A percentile compares a stretch with the other conserved stretches of the same genome.
Conservation (phyloP, 2,329 filamentous ascomycete species). For the Stagonosporopsis cucurbitacearum region DNA sequence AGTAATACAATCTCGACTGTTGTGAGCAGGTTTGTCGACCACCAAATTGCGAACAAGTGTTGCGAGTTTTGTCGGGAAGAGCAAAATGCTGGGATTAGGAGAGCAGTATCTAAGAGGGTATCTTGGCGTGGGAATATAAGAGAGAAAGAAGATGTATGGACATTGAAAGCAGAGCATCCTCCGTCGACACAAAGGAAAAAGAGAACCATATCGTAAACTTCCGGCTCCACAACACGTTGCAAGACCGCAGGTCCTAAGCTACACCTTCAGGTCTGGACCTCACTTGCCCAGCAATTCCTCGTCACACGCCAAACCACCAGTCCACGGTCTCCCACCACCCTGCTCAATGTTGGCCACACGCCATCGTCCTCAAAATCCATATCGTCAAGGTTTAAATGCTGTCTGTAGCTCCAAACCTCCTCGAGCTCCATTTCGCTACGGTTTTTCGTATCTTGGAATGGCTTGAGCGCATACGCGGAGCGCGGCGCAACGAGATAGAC, state of each 20-base stretch:
- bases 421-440: slow-evolving; percentile 64
- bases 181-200: background rate
- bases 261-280: background rate
- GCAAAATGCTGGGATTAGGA: slow-evolving; percentile 15
- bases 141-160: background rate
- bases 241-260: too few species aligned
- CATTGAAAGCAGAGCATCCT: background rate
- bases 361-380: slow-evolving; percentile 80
- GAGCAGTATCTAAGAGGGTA: slow-evolving; percentile 25
- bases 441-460: slow-evolving; percentile 46
- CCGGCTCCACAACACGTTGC: background rate
- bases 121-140: slow-evolving; percentile 12
- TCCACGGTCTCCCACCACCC: slow-evolving; percentile 64
- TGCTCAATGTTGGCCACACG: slow-evolving; percentile 71
- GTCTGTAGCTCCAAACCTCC: slow-evolving; percentile 71
- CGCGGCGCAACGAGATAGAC: slow-evolving; percentile 70
- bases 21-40: background rate
- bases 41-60: background rate
- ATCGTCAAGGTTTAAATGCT: slow-evolving; percentile 80
- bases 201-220: background rate
- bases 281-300: slow-evolving; percentile 44
- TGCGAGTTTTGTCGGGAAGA: background rate
- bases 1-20: too few species aligned
- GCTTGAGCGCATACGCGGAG: slow-evolving; percentile 73
- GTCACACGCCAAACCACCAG: slow-evolving; percentile 54